Evolutionary conservation across 495 filamentous ascomycete genomes (phyloP).

Genomic region (Acidiella bohemica): DNA sequence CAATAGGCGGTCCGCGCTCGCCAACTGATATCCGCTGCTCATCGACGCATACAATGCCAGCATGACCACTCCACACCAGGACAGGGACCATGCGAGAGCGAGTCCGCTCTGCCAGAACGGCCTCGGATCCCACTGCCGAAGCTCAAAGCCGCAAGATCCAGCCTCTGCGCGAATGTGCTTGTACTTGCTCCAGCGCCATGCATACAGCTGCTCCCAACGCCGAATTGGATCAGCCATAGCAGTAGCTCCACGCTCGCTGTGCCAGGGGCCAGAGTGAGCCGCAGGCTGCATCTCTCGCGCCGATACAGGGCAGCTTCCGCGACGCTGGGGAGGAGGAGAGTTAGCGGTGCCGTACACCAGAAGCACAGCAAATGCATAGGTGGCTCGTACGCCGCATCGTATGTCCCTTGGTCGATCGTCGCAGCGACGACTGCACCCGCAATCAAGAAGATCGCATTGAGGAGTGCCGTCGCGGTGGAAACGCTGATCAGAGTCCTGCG

Average conservation of each 20-base stretch:
- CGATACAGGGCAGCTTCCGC: background rate
- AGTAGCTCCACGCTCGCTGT: background rate
- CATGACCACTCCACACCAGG: background rate
- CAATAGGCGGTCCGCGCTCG: too few species aligned
- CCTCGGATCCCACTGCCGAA: background rate
- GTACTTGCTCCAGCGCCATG: background rate
- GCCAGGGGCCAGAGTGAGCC: background rate
- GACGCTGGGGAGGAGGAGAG: constrained; percentile 1
- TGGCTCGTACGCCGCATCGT: background rate
- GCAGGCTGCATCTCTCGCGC: background rate
- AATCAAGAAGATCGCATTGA: constrained; percentile 4
- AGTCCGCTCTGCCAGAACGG: background rate
- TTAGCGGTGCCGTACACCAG: constrained; percentile 6
- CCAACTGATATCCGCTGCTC: too few species aligned
- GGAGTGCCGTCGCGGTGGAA: background rate
- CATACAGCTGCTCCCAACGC: background rate
- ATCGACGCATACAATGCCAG: constrained; percentile 1
- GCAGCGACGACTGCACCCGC: constrained; percentile 1
- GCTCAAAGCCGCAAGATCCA: background rate
- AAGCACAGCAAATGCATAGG: background rate
- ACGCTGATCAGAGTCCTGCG: background rate
- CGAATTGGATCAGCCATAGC: constrained; percentile 5
- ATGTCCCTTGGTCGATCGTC: constrained; percentile 1
- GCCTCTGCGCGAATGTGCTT: background rate
- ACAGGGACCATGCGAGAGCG: background rate